Evolutionary conservation across 257 asterid genomes (phyloP), one percentile per base, ranked within the genome.

Genomic region (Solanum habrochaites): DNA sequence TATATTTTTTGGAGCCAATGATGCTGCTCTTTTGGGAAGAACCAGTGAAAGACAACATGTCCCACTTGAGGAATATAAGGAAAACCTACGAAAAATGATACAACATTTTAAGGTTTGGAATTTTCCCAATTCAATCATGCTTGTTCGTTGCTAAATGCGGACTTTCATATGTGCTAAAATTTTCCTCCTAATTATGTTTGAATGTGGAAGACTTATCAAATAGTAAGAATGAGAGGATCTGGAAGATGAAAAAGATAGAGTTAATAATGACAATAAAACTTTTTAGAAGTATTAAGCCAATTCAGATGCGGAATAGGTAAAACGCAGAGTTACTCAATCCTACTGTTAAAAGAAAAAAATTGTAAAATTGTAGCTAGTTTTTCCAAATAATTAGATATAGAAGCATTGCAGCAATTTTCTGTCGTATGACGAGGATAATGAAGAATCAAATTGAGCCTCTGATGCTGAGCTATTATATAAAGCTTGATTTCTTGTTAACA

Each of bases 1-100:
- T 74, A 87, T 97, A 83, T 95, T 94, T 85, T 97, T 97, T 58
- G 98, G 99, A 87, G 98, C 98, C 88, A 97, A 95, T 87, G 99
- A 95, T 83, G 98, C 99, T 47, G 98, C 98, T 58, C 94, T 91
- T 31, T 83, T 89, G 52, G 94, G 91, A 58, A 94, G 98, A 86
- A 92, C 96, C 25, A 94, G 98, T 74, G 94, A 91, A 91, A 93
- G 90, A 90, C 98, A 94, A 91, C 98, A 95, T 85, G 97, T 97
- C 62, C 96, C 99, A 14, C 74, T 94, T 35, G 94, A 94, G 88
- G 99, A 97, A 87, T 97, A 95, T 92, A 95, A 93, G 93, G 95
- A 94, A 74, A 97, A 97, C 85, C 89, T 97, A 83, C 89, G 91
- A 87, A 93, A 39, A 89, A 94, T 94, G 23, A 94, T 94, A 45